Percentiles rank a stretch among this genome's conserved stretches.
Conservation (phyloP, 352 stramenopile genomes). For the Blastocystis hominis region DNA sequence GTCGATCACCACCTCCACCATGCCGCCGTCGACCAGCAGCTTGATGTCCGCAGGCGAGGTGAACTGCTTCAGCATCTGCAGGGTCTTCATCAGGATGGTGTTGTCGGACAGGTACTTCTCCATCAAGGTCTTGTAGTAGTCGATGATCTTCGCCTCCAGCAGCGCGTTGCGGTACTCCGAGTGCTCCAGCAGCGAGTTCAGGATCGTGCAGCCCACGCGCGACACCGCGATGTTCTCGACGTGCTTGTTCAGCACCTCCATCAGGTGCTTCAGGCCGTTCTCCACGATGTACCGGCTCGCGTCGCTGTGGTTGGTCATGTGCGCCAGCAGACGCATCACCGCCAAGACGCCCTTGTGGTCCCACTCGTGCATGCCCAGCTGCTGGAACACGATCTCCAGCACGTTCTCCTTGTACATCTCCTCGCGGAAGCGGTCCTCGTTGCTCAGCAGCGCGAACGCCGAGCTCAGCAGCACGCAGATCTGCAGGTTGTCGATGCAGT, state of each 20-base stretch:
- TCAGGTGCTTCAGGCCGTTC: constrained; percentile 32
- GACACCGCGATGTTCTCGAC: constrained; percentile 13
- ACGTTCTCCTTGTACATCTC: background rate
- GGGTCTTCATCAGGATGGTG: constrained; percentile 49
- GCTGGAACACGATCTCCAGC: constrained; percentile 49
- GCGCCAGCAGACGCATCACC: constrained; percentile 29
- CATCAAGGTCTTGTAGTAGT: constrained; percentile 48
- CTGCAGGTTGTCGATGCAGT: background rate
- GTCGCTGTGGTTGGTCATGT: constrained; percentile 25
- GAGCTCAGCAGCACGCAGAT: constrained; percentile 16
- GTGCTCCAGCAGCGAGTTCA: constrained; percentile 47
- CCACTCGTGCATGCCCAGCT: constrained; percentile 44
- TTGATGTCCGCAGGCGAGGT: constrained; percentile 11
- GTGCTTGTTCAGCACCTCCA: constrained; percentile 45
- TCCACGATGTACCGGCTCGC: constrained; percentile 27
- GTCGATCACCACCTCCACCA: constrained; percentile 13
- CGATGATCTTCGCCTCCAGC: constrained; percentile 27
- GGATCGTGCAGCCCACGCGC: constrained; percentile 17
- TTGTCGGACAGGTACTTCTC: background rate
- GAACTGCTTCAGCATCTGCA: constrained; percentile 42
- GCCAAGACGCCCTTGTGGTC: constrained; percentile 17
- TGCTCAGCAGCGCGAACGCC: constrained; percentile 27
- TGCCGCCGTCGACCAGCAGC: constrained; percentile 8
- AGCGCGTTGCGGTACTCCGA: constrained; percentile 38
- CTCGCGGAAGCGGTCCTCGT: background rate